A percentile compares a stretch with the other conserved stretches of the same genome.
Conservation (phyloP, 257 asterid genomes). For the Fraxinus americana region DNA sequence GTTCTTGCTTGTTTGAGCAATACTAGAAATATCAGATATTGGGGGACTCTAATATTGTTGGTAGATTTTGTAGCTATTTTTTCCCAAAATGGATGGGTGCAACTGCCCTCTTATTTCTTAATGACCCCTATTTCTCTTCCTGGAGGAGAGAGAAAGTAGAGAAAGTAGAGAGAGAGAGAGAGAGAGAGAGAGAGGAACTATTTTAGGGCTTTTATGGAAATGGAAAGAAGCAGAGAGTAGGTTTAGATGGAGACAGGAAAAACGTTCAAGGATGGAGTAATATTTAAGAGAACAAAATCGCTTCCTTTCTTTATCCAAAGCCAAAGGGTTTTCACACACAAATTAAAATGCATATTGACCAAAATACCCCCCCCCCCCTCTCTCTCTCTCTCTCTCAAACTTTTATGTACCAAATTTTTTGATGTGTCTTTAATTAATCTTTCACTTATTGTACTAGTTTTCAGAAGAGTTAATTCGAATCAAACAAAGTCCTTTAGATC, state of each 20-base stretch:
- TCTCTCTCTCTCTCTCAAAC: no score
- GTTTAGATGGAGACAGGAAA: conserved; percentile 61
- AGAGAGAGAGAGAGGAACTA: conserved; percentile 26
- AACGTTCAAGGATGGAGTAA: conserved; percentile 37
- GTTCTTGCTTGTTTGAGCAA: conserved; percentile 36
- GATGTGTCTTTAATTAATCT: background rate
- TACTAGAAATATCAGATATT: conserved; percentile 36
- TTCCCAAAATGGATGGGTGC: conserved; percentile 52
- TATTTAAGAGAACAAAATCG: conserved; percentile 26
- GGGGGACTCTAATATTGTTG: conserved; percentile 17
- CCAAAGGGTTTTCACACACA: background rate
- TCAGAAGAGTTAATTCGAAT: no score
- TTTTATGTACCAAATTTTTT: background rate
- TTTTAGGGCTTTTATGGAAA: conserved; percentile 52
- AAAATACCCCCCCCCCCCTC: background rate
- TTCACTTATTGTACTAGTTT: background rate
- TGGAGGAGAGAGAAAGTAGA: conserved; percentile 6
- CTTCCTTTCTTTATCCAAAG: background rate
- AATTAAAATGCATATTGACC: conserved; percentile 17
- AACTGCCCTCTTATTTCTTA: conserved; percentile 28
- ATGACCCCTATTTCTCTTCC: conserved; percentile 20
- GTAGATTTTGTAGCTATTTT: conserved; percentile 37
- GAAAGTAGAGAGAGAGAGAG: background rate
- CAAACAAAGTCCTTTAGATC: no score
- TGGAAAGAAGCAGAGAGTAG: conserved; percentile 48